Conservation (phyloP, 805 yeast genomes). For the Tetrapisispora phaffii region DNA sequence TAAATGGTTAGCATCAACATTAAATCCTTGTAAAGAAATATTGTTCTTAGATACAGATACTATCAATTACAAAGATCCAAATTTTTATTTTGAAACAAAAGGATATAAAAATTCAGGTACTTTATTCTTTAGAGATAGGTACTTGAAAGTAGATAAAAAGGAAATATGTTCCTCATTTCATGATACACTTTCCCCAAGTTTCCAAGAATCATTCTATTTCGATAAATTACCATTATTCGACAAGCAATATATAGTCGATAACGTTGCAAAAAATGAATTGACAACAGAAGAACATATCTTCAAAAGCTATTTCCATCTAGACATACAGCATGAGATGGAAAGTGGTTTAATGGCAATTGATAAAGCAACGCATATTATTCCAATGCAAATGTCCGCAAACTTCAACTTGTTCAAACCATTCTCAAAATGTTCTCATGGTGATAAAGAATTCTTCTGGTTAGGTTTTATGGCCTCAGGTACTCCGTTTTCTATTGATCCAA, state of each 20-base stretch:
- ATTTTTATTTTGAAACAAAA: slow-evolving; percentile 18
- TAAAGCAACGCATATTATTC: slow-evolving; percentile 37
- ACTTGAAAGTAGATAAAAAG: not conserved
- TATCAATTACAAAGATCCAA: slow-evolving; percentile 35
- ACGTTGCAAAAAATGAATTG: slow-evolving; percentile 3
- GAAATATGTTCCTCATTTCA: slow-evolving; percentile 36
- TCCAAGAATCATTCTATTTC: slow-evolving; percentile 33
- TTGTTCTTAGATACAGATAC: slow-evolving; percentile 45
- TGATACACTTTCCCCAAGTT: slow-evolving; percentile 37
- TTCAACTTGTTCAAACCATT: slow-evolving; percentile 37
- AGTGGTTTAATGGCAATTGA: slow-evolving; percentile 37
- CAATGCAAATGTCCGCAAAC: slow-evolving; percentile 36
- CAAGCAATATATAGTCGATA: slow-evolving; percentile 6
- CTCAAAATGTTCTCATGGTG: slow-evolving; percentile 55
- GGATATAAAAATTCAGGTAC: slow-evolving; percentile 16
- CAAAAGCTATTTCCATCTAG: slow-evolving; percentile 36
- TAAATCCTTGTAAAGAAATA: slow-evolving; percentile 40
- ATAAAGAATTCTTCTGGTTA: slow-evolving; percentile 65
- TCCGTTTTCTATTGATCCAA: slow-evolving; percentile 24
- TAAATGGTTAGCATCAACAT: slow-evolving; percentile 41
- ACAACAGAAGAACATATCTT: slow-evolving; percentile 25
- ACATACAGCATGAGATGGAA: slow-evolving; percentile 39
- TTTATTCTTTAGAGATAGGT: slow-evolving; percentile 6
- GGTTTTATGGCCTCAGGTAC: slow-evolving; percentile 51
- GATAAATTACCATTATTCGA: slow-evolving; percentile 16